Evolutionary conservation across 495 filamentous ascomycete species (phyloP).

Genomic region (Cercophora samala): DNA sequence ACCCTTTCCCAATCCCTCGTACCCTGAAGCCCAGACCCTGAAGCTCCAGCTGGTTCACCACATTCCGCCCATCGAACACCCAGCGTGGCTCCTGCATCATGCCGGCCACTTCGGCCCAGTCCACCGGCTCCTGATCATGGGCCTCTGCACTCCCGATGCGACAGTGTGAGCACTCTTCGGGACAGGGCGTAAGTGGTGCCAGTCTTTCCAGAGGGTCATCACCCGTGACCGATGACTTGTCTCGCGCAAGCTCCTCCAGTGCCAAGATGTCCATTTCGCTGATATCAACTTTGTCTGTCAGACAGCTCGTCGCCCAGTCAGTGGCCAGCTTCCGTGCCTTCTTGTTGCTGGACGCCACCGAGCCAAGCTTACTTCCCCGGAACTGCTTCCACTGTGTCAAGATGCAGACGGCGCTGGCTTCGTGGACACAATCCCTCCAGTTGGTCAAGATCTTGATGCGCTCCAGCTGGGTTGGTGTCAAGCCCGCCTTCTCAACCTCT

Average conservation of each 20-base stretch:
- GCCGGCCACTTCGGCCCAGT: conserved; percentile 51
- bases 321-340: conserved; percentile 9
- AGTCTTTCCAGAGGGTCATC: conserved; percentile 31
- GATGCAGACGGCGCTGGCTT: conserved; percentile 29
- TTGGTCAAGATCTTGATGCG: conserved; percentile 38
- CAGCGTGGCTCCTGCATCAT: conserved; percentile 65
- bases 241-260: conserved; percentile 20
- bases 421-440: conserved; percentile 48
- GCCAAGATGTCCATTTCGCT: conserved; percentile 27
- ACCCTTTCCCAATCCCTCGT: conserved; percentile 28
- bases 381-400: conserved; percentile 36
- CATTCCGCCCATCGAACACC: conserved; percentile 65
- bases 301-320: neutral
- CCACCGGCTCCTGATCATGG: conserved; percentile 36
- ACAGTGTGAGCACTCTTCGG: conserved; percentile 34
- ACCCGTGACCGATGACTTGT: neutral
- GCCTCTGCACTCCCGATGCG: conserved; percentile 8
- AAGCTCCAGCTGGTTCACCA: conserved; percentile 27
- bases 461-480: conserved; percentile 35
- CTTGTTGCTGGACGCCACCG: neutral
- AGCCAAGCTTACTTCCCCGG: conserved; percentile 22
- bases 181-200: conserved; percentile 21
- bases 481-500: conserved; percentile 43
- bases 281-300: neutral
- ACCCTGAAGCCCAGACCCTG: conserved; percentile 31